Conservation (phyloP, 2,329 filamentous ascomycete species). For the Colletotrichum liaoningense region DNA sequence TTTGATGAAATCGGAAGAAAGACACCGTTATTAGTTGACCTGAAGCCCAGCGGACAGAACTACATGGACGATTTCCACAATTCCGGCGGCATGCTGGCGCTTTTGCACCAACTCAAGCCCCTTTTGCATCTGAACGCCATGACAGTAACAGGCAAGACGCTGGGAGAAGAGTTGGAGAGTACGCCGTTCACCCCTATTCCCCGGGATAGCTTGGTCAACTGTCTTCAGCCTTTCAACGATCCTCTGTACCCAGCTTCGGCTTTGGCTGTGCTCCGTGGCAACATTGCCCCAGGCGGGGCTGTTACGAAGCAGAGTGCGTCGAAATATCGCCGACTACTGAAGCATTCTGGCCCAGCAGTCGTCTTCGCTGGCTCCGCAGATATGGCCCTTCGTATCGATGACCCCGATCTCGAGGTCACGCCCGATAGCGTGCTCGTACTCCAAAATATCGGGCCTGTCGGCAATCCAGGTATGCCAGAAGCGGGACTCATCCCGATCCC, state of each 20-base stretch:
- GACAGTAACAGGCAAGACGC: constrained; percentile 86
- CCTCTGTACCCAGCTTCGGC: constrained; percentile 81
- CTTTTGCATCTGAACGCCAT: constrained; percentile 81
- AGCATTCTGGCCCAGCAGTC: constrained; percentile 62
- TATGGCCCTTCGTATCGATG: constrained; percentile 72
- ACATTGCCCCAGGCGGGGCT: constrained; percentile 84
- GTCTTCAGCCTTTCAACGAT: constrained; percentile 73
- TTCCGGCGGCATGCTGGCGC: constrained; percentile 84
- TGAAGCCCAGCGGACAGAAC: constrained; percentile 88
- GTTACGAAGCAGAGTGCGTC: constrained; percentile 90
- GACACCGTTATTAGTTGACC: constrained; percentile 84
- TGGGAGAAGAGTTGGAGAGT: constrained; percentile 81
- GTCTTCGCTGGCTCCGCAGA: constrained; percentile 83
- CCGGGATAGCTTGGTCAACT: constrained; percentile 44
- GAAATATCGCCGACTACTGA: constrained; percentile 74
- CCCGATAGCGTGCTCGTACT: constrained; percentile 77
- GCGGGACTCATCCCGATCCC: constrained; percentile 74
- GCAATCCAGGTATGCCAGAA: constrained; percentile 94
- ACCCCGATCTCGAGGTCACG: constrained; percentile 70
- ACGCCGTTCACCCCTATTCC: constrained; percentile 69
- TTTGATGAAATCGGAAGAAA: constrained; percentile 82
- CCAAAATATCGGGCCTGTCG: constrained; percentile 89
- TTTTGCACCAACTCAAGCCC: constrained; percentile 82
- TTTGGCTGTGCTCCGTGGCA: constrained; percentile 84
- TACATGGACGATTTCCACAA: constrained; percentile 93